Conservation (phyloP, 306 rosid genomes). For the Castanospermum australe region DNA sequence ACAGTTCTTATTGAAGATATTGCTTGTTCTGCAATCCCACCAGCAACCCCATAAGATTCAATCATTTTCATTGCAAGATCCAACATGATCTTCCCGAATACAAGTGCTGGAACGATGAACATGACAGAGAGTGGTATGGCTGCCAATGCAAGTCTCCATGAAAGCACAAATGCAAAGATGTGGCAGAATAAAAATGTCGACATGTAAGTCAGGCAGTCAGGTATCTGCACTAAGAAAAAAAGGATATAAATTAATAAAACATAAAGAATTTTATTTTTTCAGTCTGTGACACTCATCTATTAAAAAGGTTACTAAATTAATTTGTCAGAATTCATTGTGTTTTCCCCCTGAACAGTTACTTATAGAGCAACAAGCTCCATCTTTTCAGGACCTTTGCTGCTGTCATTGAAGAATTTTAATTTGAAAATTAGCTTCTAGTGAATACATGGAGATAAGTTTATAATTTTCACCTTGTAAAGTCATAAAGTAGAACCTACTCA, state of each 20-base stretch:
- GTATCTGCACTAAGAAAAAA: conserved; percentile 54
- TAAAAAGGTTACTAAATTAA: not conserved
- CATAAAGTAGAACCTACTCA: not conserved
- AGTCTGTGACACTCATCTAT: not conserved
- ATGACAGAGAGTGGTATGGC: conserved; percentile 77
- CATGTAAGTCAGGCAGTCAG: conserved; percentile 73
- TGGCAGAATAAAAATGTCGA: conserved; percentile 88
- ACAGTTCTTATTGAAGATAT: conserved; percentile 84
- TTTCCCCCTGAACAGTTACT: not conserved
- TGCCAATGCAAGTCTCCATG: conserved; percentile 86
- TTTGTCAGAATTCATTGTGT: not conserved
- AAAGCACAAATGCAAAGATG: conserved; percentile 70
- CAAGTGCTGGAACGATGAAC: conserved; percentile 79
- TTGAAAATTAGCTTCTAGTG: not conserved
- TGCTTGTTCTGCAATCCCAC: conserved; percentile 88
- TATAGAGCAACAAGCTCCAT: not conserved
- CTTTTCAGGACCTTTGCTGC: not conserved
- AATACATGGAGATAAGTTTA: not conserved
- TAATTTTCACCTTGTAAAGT: not conserved
- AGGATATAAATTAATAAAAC: conserved; percentile 9
- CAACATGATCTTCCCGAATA: conserved; percentile 76
- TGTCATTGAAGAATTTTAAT: not conserved
- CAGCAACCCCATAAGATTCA: conserved; percentile 85
- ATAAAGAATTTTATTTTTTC: not conserved
- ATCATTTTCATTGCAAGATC: conserved; percentile 77